phyloP scores from a whole-genome alignment of 805 yeast species.

The Monosporozyma servazzii region DNA sequence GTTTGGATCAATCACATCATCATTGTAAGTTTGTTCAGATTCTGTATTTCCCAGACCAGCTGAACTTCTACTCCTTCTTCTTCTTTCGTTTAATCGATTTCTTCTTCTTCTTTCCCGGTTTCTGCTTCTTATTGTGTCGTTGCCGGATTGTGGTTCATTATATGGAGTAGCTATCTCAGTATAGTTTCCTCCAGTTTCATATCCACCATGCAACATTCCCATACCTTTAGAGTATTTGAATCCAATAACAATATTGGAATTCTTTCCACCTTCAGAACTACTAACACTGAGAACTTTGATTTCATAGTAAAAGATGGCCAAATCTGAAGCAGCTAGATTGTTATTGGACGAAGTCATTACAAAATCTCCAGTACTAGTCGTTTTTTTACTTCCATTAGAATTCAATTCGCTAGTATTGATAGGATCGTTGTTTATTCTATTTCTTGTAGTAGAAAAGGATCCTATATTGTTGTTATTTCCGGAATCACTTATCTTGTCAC shows the following conservation, averaged over 20 bases:
- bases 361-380: conserved; percentile 17
- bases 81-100: neutral
- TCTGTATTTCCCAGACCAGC: neutral
- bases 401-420: neutral
- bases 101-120: neutral
- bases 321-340: conserved; percentile 13
- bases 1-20: neutral
- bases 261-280: conserved; percentile 20
- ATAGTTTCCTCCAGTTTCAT: neutral
- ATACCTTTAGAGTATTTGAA: conserved; percentile 16
- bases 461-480: neutral
- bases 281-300: conserved; percentile 20
- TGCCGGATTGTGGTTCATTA: neutral
- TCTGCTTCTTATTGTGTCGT: neutral
- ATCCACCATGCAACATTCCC: neutral
- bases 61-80: neutral
- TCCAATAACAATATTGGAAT: conserved; percentile 25
- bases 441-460: conserved; percentile 7
- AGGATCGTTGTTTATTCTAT: conserved; percentile 12
- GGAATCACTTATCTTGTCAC: neutral
- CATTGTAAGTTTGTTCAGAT: neutral
- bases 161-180: neutral
- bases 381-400: neutral
- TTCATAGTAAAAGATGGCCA: conserved; percentile 27
- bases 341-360: conserved; percentile 25